Evolutionary conservation across 2,329 filamentous ascomycete genomes (phyloP), one percentile per base, ranked within the genome.

Genomic region (Diaporthe capsici): DNA sequence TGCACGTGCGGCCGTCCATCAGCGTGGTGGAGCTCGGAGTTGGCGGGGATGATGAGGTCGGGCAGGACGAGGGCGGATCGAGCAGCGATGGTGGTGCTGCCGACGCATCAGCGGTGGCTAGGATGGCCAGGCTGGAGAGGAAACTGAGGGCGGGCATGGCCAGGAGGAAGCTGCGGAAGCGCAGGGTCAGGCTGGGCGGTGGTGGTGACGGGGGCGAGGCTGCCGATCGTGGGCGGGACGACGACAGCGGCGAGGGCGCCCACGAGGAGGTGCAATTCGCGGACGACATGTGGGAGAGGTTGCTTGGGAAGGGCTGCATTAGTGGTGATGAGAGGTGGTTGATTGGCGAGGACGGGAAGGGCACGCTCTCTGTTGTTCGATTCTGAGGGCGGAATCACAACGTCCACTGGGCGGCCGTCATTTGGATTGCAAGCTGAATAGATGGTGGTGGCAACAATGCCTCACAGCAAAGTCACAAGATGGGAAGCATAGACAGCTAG

Each of bases 311-410:
- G 78, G 90, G 89, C 1, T 85, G 85, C 76, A 89, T 93, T 22
- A 87, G 83, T 49, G 92, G 91, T 1, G 89, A 91, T 76, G 91
- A 93, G 81, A 82, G 89, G 73, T 92, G 90, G 87, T 72, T 93
- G n/a, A 81, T 93, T 15, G 91, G 91, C 0, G 89, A 92, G 82
- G 91, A 90, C 79, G 77, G 78, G 1, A 80, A 84, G 12, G 85
- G 88, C 44, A 85, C 87, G 76, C 81, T 93, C 61, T 89, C 90
- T 0, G 82, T 93, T 73, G 83, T 89, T 75, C 81, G 86, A 73
- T 92, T 93, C 76, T 87, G 79, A 83, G 71, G 20, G 55, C 58
- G 22, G 10, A 22, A n/a, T 12, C 15, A 22, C 9, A 15, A 34
- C 34, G 25, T 13, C 28, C 20, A 22, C 31, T n/a, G 31, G 57